These are phyloP conservation scores for thale cress (Arabidopsis thaliana) DNA, from an alignment of 345 rosid genomes.

Conservation along the genomic window DNA sequence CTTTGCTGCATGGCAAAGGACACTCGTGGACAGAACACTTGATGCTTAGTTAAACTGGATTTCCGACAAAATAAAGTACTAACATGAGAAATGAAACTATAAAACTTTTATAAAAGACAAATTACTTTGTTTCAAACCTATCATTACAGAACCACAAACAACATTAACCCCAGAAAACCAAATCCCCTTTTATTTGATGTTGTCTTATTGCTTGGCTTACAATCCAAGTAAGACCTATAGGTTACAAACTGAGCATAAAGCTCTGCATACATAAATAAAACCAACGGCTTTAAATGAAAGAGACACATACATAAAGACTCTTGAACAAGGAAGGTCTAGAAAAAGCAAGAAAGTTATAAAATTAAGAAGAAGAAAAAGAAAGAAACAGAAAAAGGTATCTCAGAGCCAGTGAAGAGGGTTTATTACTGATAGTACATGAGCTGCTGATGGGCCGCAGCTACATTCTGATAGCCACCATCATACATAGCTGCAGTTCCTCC, in stretches of 20 bases:
- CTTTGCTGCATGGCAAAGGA: background rate
- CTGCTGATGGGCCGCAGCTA: constrained; percentile 82
- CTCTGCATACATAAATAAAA: constrained; percentile 17
- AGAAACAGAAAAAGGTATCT: background rate
- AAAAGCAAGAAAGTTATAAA: constrained; percentile 21
- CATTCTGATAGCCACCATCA: constrained; percentile 80
- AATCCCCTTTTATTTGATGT: constrained; percentile 30
- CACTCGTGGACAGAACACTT: background rate
- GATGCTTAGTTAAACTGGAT: background rate
- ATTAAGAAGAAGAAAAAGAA: constrained; percentile 1
- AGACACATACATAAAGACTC: constrained; percentile 32
- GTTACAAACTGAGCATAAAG: constrained; percentile 32
- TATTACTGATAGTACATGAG: constrained; percentile 82
- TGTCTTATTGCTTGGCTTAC: constrained; percentile 21
- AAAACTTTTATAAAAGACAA: background rate
- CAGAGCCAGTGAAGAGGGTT: background rate
- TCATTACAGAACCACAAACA: constrained; percentile 6
- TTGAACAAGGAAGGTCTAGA: constrained; percentile 34
- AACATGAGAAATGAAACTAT: background rate
- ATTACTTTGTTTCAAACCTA: background rate
- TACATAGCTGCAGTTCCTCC: constrained; percentile 78
- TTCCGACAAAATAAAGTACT: background rate
- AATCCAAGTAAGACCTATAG: constrained; percentile 22
- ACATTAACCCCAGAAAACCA: constrained; percentile 7
- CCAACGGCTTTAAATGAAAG: constrained; percentile 25